These are phyloP conservation scores for Epichloe festucae DNA, from an alignment of 2,329 filamentous ascomycete genomes.

Conservation along the genomic window DNA sequence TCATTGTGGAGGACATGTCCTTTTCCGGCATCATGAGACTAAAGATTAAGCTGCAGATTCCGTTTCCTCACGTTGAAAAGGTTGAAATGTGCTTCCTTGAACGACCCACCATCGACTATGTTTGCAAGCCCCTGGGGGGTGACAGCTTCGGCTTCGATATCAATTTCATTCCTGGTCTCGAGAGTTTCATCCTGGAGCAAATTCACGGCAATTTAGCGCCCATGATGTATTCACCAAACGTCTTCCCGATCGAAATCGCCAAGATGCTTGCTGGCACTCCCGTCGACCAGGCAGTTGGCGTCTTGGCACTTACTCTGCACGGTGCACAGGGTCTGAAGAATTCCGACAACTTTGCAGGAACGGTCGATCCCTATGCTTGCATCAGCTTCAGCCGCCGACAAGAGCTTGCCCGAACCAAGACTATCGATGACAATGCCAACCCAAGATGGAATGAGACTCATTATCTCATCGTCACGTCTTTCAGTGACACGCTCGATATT, in stretches of 20 bases:
- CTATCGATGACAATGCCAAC: conserved; percentile 67
- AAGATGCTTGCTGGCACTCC: conserved; percentile 94
- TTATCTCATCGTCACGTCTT: conserved; percentile 85
- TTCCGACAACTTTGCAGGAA: conserved; percentile 82
- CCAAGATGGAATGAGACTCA: conserved; percentile 95
- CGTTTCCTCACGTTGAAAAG: conserved; percentile 89
- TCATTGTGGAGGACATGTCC: conserved; percentile 96
- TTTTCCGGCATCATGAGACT: conserved; percentile 93
- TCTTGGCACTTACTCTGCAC: conserved; percentile 82
- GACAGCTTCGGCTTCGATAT: conserved; percentile 96
- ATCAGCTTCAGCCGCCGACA: conserved; percentile 75
- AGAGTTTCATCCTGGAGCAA: conserved; percentile 87
- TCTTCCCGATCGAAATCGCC: conserved; percentile 95
- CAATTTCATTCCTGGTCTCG: conserved; percentile 93
- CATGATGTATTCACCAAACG: conserved; percentile 97
- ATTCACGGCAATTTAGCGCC: conserved; percentile 88
- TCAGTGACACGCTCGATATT: conserved; percentile 77
- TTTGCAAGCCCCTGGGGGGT: conserved; percentile 96
- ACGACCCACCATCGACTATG: conserved; percentile 82
- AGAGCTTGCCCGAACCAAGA: conserved; percentile 80
- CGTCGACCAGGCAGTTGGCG: conserved; percentile 90
- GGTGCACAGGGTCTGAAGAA: conserved; percentile 90
- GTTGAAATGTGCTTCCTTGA: conserved; percentile 93
- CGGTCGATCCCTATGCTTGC: conserved; percentile 77
- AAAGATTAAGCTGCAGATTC: conserved; percentile 93